These are phyloP conservation scores for Tolypocladium capitatum DNA, from an alignment of 2,329 filamentous ascomycete genomes.

Conservation along the genomic window DNA sequence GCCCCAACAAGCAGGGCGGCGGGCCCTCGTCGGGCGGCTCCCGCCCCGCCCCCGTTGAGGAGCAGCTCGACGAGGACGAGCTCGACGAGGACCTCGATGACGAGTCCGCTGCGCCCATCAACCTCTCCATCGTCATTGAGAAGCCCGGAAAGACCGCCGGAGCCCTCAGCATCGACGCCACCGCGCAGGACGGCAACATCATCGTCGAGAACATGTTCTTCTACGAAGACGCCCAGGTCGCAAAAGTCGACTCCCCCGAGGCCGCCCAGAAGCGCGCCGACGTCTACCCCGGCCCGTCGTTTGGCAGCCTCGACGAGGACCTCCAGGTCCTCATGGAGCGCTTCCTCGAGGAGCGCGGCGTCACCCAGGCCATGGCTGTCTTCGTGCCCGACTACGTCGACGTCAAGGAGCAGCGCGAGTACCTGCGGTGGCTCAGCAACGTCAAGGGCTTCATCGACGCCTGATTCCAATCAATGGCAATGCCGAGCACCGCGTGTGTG, in stretches of 20 bases:
- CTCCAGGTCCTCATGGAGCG: constrained; percentile 84
- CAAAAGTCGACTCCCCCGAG: constrained; percentile 63
- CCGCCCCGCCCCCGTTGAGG: constrained; percentile 38
- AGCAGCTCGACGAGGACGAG: constrained; percentile 29
- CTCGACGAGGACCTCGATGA: constrained; percentile 39
- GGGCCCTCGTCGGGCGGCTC: constrained; percentile 37
- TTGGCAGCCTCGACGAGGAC: constrained; percentile 90
- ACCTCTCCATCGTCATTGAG: constrained; percentile 77
- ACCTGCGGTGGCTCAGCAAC: constrained; percentile 76
- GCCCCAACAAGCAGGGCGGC: constrained; percentile 39
- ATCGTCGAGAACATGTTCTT: constrained; percentile 84
- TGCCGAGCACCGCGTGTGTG: background rate
- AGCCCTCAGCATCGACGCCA: constrained; percentile 73
- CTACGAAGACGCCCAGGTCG: constrained; percentile 65
- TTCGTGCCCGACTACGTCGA: constrained; percentile 96
- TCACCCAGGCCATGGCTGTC: constrained; percentile 73
- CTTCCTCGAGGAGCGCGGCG: constrained; percentile 87
- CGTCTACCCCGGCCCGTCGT: constrained; percentile 81
- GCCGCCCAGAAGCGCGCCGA: constrained; percentile 62
- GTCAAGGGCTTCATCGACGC: constrained; percentile 77
- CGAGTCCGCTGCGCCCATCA: constrained; percentile 59
- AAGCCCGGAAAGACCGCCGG: constrained; percentile 60
- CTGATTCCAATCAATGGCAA: constrained; percentile 20
- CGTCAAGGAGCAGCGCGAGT: constrained; percentile 97
- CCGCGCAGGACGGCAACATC: constrained; percentile 75